Conservation (phyloP, 2,329 filamentous ascomycete genomes). For the Exophiala mesophila region DNA sequence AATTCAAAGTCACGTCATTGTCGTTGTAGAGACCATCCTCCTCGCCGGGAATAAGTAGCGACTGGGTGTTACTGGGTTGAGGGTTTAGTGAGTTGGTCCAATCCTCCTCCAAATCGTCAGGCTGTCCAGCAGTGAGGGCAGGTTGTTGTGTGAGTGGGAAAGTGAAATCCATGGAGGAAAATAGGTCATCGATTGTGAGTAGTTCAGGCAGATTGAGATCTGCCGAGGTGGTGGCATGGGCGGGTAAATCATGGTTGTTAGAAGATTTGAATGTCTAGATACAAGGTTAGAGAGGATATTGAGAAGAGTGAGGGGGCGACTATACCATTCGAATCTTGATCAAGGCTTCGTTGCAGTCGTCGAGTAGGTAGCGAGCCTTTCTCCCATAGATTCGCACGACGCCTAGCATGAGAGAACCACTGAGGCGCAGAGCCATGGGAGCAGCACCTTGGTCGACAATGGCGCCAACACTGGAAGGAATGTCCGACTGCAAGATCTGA, state of each 20-base stretch:
- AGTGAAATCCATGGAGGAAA: slow-evolving; percentile 76
- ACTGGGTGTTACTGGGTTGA: slow-evolving; percentile 52
- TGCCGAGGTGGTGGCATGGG: slow-evolving; percentile 74
- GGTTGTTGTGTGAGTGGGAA: slow-evolving; percentile 74
- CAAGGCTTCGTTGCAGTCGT: slow-evolving; percentile 95
- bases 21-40: slow-evolving; percentile 51
- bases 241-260: slow-evolving; percentile 92
- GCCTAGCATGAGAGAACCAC: slow-evolving; percentile 87
- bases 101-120: slow-evolving; percentile 38
- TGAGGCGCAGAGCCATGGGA: slow-evolving; percentile 88
- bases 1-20: slow-evolving; percentile 67
- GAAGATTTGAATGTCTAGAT: slow-evolving; percentile 82
- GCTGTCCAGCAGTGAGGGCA: slow-evolving; percentile 11
- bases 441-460: slow-evolving; percentile 92
- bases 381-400: slow-evolving; percentile 97
- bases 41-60: slow-evolving; percentile 46
- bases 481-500: slow-evolving; percentile 89
- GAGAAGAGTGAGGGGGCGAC: slow-evolving; percentile 2
- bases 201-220: slow-evolving; percentile 85
- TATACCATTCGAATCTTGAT: slow-evolving; percentile 97
- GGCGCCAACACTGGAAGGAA: slow-evolving; percentile 88
- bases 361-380: slow-evolving; percentile 91
- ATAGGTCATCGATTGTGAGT: slow-evolving; percentile 87
- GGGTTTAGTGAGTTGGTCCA: slow-evolving; percentile 76
- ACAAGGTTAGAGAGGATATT: slow-evolving; percentile 31